Evolutionary conservation across 805 yeast species (phyloP), one percentile per base, ranked within the genome.

Genomic region (Wickerhamomyces mucosus): DNA sequence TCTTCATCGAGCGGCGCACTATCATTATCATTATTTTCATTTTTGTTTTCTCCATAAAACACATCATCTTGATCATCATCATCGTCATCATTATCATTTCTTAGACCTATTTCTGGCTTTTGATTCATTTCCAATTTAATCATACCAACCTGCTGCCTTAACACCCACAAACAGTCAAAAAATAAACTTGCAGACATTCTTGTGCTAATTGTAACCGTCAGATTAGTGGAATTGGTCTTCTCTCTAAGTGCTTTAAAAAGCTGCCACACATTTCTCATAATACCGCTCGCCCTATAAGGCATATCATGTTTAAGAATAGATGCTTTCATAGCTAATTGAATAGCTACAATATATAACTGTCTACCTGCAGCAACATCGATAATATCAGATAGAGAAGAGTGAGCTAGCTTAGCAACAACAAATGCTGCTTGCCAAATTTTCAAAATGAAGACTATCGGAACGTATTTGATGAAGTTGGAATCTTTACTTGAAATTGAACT

Each of bases 231-330:
- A 16, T 35, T 28, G 3, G 34, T 30, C 32, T 69, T 72, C 26
- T 72, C 77, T 40, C 75, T 72, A 43, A 86, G 59, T 5, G 78
- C 67, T 31, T 78, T 71, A 55, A 82, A 82, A 37, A 86, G 64
- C 37, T 80, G 83, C 98, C 98, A 89, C 63, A 86, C 78, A 49
- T 86, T 86, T 47, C 81, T 72, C 92, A 92, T 84, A 37, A 92
- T 85, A 7, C 95, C 96, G 28, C 94, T 77, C 0, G 95, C 82
- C 42, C 97, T 69, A 52, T 83, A 84, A 0, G 96, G 84, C 66
- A 92, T 77, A 50, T 89, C 98, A 56, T 88, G 92, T 46, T 85
- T 85, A 45, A 84, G 63, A 18, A 89, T 78, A 0, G 96, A 84
- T 0, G 95, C 94, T 37, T 75, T 75, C 35, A 75, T 69, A 2